Evolutionary conservation across 306 rosid species (phyloP).

Genomic region (Trifolium repens): DNA sequence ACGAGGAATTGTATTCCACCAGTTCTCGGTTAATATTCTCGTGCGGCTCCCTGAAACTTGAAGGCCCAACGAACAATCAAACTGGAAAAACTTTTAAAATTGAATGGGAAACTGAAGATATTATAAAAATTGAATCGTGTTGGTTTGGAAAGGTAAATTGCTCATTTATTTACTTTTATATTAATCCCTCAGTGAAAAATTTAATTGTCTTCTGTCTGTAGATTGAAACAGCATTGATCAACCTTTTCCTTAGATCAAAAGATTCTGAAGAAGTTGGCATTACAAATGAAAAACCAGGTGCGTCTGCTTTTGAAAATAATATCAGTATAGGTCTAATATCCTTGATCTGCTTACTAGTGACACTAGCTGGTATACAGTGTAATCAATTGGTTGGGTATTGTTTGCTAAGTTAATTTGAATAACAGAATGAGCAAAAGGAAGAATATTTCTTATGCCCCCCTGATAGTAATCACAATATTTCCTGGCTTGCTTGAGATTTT

Average conservation of each 20-base stretch:
- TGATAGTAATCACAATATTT: conserved; percentile 7
- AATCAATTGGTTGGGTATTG: conserved; percentile 37
- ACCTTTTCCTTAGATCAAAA: conserved; percentile 52
- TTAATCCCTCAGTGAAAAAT: conserved; percentile 33
- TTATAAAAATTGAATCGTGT: conserved; percentile 56
- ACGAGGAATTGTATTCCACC: conserved; percentile 48
- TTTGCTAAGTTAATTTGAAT: conserved; percentile 15
- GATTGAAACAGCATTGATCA: conserved; percentile 65
- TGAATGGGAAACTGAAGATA: conserved; percentile 59
- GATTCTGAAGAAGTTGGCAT: conserved; percentile 50
- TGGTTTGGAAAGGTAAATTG: conserved; percentile 58
- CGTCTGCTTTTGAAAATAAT: conserved; percentile 33
- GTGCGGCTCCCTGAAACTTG: conserved; percentile 52
- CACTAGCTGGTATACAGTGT: neutral
- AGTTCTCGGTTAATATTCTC: conserved; percentile 58
- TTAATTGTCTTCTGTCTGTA: conserved; percentile 43
- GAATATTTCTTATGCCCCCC: neutral
- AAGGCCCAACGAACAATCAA: conserved; percentile 52
- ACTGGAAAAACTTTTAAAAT: conserved; percentile 40
- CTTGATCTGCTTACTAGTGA: conserved; percentile 23
- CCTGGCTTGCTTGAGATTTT: conserved; percentile 11
- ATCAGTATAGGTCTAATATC: conserved; percentile 9
- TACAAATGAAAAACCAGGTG: conserved; percentile 61
- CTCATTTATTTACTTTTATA: conserved; percentile 13
- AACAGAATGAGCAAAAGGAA: conserved; percentile 15